phyloP scores from a whole-genome alignment of 768 basidiomycete species.

The Kwoniella botswanensis region DNA sequence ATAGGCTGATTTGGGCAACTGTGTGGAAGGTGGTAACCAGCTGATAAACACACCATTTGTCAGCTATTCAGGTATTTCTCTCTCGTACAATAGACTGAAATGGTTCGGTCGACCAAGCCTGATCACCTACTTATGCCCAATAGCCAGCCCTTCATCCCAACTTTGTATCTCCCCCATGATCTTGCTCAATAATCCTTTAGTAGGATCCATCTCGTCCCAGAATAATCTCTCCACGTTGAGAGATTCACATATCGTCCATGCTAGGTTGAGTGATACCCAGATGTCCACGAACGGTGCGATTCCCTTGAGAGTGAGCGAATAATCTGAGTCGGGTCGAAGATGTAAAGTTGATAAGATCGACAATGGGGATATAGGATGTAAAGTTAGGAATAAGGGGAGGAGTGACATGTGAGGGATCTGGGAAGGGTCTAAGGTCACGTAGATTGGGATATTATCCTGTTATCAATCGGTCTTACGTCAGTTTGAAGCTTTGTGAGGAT shows the following conservation, averaged over 20 bases:
- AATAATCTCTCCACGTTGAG: slow-evolving; percentile 33
- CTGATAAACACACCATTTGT: slow-evolving; percentile 8
- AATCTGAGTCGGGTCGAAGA: slow-evolving; percentile 4
- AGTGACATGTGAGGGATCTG: slow-evolving; percentile 38
- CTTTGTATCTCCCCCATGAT: slow-evolving; percentile 26
- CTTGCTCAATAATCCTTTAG: slow-evolving; percentile 30
- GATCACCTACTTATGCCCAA: slow-evolving; percentile 41
- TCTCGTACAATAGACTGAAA: not conserved
- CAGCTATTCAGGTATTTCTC: not conserved
- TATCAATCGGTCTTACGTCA: not conserved
- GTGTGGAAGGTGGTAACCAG: slow-evolving; percentile 33
- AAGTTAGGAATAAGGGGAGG: slow-evolving; percentile 33
- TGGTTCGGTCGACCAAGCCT: not conserved
- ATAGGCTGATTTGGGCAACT: slow-evolving; percentile 36
- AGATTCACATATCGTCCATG: slow-evolving; percentile 11
- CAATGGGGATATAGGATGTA: slow-evolving; percentile 28
- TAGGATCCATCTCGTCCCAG: slow-evolving; percentile 13
- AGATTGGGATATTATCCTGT: slow-evolving; percentile 39
- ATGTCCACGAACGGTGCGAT: slow-evolving; percentile 39
- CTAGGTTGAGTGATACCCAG: slow-evolving; percentile 30
- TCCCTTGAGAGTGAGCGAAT: slow-evolving; percentile 31
- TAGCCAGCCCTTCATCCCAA: slow-evolving; percentile 39
- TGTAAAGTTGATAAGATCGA: slow-evolving; percentile 22
- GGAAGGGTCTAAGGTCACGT: slow-evolving; percentile 36
- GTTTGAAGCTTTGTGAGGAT: not conserved